Conservation (phyloP, 2,329 filamentous ascomycete genomes). For the Xylaria sp. region DNA sequence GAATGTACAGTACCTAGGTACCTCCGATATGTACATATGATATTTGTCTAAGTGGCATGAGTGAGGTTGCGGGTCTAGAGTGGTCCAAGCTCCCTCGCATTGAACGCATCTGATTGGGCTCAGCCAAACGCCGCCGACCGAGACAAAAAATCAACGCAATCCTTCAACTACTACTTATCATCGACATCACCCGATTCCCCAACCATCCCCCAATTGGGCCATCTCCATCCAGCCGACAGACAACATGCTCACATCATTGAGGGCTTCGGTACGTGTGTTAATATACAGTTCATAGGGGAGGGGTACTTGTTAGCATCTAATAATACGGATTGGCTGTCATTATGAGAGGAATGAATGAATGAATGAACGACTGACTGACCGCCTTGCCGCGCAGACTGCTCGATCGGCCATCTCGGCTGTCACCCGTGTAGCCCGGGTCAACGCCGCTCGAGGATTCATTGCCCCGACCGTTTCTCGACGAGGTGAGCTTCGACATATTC, state of each 20-base stretch:
- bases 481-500: slow-evolving; percentile 61
- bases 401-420: slow-evolving; percentile 62
- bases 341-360: not conserved
- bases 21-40: not conserved
- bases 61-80: not conserved
- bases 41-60: not conserved
- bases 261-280: slow-evolving; percentile 63
- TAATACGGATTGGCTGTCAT: not conserved
- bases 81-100: slow-evolving; percentile 40
- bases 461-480: slow-evolving; percentile 69
- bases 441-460: slow-evolving; percentile 66
- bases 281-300: not conserved
- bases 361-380: slow-evolving; percentile 29
- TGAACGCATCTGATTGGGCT: slow-evolving; percentile 38
- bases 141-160: slow-evolving; percentile 48
- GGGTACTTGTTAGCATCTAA: not conserved
- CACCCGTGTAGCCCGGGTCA: slow-evolving; percentile 61
- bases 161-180: slow-evolving; percentile 34
- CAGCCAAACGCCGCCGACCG: slow-evolving; percentile 35
- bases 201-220: slow-evolving; percentile 60
- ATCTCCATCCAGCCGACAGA: slow-evolving; percentile 54
- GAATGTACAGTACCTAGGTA: too few species aligned
- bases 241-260: slow-evolving; percentile 68
- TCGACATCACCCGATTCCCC: slow-evolving; percentile 33
- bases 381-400: slow-evolving; percentile 57